These are phyloP conservation scores for Lactarius sp. DNA, from an alignment of 768 basidiomycete species.

Conservation along the genomic window DNA sequence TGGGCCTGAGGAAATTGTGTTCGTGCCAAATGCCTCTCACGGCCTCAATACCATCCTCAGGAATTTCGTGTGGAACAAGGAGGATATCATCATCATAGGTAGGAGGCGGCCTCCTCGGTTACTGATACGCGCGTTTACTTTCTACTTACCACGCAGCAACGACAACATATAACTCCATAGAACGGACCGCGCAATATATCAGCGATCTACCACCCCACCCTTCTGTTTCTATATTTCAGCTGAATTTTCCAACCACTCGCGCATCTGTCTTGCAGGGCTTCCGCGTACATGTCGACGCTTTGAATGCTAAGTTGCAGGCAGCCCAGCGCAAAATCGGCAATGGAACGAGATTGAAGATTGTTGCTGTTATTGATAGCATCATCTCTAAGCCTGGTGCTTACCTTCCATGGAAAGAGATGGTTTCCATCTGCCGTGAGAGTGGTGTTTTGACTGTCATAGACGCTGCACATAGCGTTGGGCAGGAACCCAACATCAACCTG, in stretches of 20 bases:
- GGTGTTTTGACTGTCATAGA: constrained; percentile 68
- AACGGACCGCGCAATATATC: constrained; percentile 47
- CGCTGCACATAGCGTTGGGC: constrained; percentile 75
- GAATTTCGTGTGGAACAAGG: constrained; percentile 63
- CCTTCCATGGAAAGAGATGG: constrained; percentile 70
- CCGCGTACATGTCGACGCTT: constrained; percentile 34
- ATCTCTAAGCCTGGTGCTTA: constrained; percentile 53
- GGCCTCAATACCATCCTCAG: constrained; percentile 62
- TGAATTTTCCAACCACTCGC: constrained; percentile 55
- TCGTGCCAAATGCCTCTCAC: constrained; percentile 57
- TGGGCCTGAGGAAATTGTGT: constrained; percentile 52
- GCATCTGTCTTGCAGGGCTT: constrained; percentile 51
- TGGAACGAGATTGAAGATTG: constrained; percentile 40
- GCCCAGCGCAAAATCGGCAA: constrained; percentile 23
- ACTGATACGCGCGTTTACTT: background rate
- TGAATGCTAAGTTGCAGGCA: constrained; percentile 28
- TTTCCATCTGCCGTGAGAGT: constrained; percentile 56
- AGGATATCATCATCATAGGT: constrained; percentile 65
- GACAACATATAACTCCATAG: constrained; percentile 54
- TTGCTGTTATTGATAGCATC: constrained; percentile 69
- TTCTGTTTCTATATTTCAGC: constrained; percentile 41
- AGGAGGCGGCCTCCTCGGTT: constrained; percentile 28
- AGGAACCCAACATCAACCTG: constrained; percentile 58
- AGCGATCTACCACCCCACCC: constrained; percentile 54
- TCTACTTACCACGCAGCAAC: constrained; percentile 37